phyloP scores from a whole-genome alignment of 2,329 filamentous ascomycete species.

The Teratosphaeria viscida region DNA sequence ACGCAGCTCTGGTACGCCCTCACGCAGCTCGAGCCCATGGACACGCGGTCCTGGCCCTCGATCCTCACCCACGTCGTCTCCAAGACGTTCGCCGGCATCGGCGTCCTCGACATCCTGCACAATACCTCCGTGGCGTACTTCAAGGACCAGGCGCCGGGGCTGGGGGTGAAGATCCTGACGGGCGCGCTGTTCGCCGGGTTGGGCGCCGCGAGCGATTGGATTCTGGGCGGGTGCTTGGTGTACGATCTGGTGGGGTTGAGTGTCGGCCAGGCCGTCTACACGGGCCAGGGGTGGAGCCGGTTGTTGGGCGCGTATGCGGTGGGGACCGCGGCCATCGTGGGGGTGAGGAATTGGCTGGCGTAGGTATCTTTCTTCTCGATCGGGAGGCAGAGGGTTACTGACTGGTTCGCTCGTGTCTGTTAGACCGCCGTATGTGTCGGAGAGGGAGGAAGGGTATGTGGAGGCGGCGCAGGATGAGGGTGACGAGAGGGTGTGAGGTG shows the following conservation, averaged over 20 bases:
- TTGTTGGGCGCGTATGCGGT: slow-evolving; percentile 43
- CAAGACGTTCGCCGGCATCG: slow-evolving; percentile 52
- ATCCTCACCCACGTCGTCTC: slow-evolving; percentile 48
- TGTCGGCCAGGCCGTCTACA: slow-evolving; percentile 43
- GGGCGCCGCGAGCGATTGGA: slow-evolving; percentile 46
- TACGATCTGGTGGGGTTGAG: slow-evolving; percentile 47
- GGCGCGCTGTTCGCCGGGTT: slow-evolving; percentile 44
- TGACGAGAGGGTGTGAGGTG: slow-evolving; percentile 5
- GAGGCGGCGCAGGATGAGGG: slow-evolving; percentile 18
- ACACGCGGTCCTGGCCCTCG: slow-evolving; percentile 39
- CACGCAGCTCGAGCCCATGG: slow-evolving; percentile 38
- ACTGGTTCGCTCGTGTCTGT: background rate
- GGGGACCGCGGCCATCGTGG: slow-evolving; percentile 44
- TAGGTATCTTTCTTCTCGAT: slow-evolving; percentile 26
- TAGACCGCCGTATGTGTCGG: slow-evolving; percentile 23
- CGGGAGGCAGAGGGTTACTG: background rate
- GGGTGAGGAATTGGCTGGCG: slow-evolving; percentile 42
- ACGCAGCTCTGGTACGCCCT: slow-evolving; percentile 46
- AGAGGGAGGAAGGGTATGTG: slow-evolving; percentile 12
- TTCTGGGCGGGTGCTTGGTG: slow-evolving; percentile 49
- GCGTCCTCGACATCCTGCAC: slow-evolving; percentile 49
- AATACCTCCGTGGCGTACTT: slow-evolving; percentile 49
- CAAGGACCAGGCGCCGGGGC: slow-evolving; percentile 36
- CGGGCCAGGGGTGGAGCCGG: slow-evolving; percentile 39
- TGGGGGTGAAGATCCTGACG: slow-evolving; percentile 41